phyloP scores from a whole-genome alignment of 148 eudicot species.

The Spergularia bocconei region DNA sequence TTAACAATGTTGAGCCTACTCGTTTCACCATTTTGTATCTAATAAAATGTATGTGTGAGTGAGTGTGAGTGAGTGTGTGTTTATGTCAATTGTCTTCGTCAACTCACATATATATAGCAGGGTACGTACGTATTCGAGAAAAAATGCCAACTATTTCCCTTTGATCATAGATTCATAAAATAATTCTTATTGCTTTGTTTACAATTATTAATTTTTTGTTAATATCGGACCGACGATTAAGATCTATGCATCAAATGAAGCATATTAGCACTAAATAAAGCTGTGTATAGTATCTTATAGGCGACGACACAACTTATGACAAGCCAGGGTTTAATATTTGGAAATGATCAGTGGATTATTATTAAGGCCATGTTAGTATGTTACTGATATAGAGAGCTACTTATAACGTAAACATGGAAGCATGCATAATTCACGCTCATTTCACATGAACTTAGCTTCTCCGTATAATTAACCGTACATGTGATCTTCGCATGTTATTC shows the following conservation, averaged over 20 bases:
- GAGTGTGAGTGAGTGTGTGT: no score
- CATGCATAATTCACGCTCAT: neutral
- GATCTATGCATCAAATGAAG: no score
- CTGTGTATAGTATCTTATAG: no score
- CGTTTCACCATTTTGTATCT: slow-evolving; percentile 1
- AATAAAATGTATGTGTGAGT: no score
- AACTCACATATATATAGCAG: neutral
- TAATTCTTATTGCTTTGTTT: no score
- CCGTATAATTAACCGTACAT: slow-evolving; percentile 7
- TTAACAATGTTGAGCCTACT: slow-evolving; percentile 6
- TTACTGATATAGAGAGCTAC: neutral
- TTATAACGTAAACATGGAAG: neutral
- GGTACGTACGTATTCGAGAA: neutral
- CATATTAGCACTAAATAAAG: no score
- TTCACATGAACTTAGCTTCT: neutral
- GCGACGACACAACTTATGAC: neutral
- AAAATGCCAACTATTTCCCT: neutral
- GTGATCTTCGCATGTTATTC: neutral
- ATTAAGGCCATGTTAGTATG: no score
- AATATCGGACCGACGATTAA: no score
- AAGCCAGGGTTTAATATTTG: neutral
- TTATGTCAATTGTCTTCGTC: neutral
- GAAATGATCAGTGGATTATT: neutral
- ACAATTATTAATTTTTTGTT: no score
- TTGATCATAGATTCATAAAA: no score